Evolutionary conservation across 805 yeast species (phyloP).

Genomic region (Saturnispora bothae): DNA sequence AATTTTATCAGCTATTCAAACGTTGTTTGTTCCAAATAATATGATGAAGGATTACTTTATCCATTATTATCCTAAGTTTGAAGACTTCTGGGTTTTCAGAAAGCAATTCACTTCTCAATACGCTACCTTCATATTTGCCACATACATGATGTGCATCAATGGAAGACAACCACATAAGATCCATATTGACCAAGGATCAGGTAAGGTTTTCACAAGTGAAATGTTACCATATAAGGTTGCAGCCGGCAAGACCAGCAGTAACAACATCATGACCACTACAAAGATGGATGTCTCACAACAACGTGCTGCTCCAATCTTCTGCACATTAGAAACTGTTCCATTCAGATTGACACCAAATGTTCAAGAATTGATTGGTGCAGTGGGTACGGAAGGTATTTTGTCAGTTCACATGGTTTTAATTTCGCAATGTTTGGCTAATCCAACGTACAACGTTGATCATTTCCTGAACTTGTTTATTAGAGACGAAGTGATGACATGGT

Average conservation of each 20-base stretch:
- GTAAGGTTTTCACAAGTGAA: slow-evolving; percentile 87
- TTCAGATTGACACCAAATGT: slow-evolving; percentile 94
- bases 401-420: slow-evolving; percentile 76
- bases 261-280: slow-evolving; percentile 33
- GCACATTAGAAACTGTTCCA: slow-evolving; percentile 88
- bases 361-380: slow-evolving; percentile 86
- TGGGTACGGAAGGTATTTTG: slow-evolving; percentile 85
- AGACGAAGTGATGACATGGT: slow-evolving; percentile 94
- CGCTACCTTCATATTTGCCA: slow-evolving; percentile 84
- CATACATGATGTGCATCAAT: slow-evolving; percentile 90
- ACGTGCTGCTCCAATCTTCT: slow-evolving; percentile 71
- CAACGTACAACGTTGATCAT: slow-evolving; percentile 85
- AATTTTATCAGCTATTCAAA: slow-evolving; percentile 81
- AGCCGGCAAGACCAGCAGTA: slow-evolving; percentile 30
- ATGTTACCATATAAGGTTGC: slow-evolving; percentile 86
- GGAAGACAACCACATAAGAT: slow-evolving; percentile 91
- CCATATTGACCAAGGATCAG: slow-evolving; percentile 68
- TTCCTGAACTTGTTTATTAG: slow-evolving; percentile 89
- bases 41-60: slow-evolving; percentile 73
- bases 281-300: slow-evolving; percentile 38
- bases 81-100: slow-evolving; percentile 95
- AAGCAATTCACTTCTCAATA: slow-evolving; percentile 92
- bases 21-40: slow-evolving; percentile 74
- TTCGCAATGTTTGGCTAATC: slow-evolving; percentile 81
- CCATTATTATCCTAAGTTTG: slow-evolving; percentile 61